These are phyloP conservation scores for Lipomyces orientalis DNA, from an alignment of 805 yeast species.

Conservation along the genomic window DNA sequence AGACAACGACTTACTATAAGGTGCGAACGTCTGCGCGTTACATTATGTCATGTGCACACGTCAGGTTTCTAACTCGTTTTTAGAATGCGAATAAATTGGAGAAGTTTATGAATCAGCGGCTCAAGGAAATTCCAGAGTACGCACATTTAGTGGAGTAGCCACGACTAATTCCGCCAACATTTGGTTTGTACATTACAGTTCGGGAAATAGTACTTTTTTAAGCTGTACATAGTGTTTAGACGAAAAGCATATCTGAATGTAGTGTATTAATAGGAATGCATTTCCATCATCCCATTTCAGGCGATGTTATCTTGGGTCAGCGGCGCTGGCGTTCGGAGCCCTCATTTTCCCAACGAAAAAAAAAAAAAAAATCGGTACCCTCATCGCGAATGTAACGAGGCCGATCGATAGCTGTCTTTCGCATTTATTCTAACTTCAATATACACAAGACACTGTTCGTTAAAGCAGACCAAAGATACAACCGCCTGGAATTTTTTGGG, in stretches of 20 bases:
- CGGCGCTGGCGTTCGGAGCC: neutral
- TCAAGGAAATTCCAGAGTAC: conserved; percentile 90
- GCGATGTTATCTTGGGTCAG: neutral
- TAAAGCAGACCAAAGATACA: neutral
- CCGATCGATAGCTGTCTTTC: neutral
- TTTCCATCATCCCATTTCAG: too few relatives aligned
- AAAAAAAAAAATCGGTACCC: neutral
- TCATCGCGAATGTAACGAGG: neutral
- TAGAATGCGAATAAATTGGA: conserved; percentile 88
- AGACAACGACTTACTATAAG: conserved; percentile 91
- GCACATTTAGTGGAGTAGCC: conserved; percentile 71
- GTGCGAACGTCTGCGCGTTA: conserved; percentile 1
- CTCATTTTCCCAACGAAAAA: neutral
- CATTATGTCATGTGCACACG: neutral
- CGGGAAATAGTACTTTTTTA: neutral
- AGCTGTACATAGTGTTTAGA: neutral
- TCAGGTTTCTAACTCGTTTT: conserved; percentile 1
- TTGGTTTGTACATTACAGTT: neutral
- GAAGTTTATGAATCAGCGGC: conserved; percentile 79
- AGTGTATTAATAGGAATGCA: neutral
- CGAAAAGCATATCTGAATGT: neutral
- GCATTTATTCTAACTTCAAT: neutral
- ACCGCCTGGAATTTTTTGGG: neutral
- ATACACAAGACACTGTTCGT: neutral
- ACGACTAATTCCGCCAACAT: neutral